phyloP scores from a whole-genome alignment of 129 eudicot genomes.

The Artemisia annua region DNA sequence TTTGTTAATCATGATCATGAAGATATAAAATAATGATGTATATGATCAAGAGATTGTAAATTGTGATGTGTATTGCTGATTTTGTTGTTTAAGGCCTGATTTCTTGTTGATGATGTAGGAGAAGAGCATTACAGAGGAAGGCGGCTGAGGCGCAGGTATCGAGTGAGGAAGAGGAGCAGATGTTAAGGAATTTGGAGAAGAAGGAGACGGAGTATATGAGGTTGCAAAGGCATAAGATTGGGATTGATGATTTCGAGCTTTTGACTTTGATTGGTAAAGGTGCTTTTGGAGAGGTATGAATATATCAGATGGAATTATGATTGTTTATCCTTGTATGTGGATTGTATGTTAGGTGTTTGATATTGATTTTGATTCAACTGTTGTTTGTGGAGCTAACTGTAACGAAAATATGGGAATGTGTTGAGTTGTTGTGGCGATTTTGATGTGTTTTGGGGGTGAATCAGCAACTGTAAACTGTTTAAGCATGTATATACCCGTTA shows the following conservation, averaged over 20 bases:
- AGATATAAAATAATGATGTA: too few relatives aligned
- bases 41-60: too few relatives aligned
- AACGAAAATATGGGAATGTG: neutral
- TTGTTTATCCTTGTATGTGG: neutral
- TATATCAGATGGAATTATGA: too few relatives aligned
- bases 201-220: constrained; percentile 91
- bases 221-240: constrained; percentile 92
- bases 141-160: constrained; percentile 84
- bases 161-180: constrained; percentile 75
- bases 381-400: constrained; percentile 2
- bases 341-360: neutral
- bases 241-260: constrained; percentile 89
- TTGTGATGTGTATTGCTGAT: too few relatives aligned
- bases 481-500: neutral
- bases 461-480: neutral
- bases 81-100: neutral
- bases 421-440: neutral
- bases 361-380: neutral
- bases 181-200: constrained; percentile 84
- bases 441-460: constrained; percentile 21
- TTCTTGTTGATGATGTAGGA: constrained; percentile 33
- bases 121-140: constrained; percentile 75
- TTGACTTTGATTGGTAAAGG: constrained; percentile 90
- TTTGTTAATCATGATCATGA: too few relatives aligned
- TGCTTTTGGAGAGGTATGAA: constrained; percentile 86